Evolutionary conservation across 148 eudicot genomes (phyloP), one percentile per base, ranked within the genome.

Genomic region (Rhododendron simsii): DNA sequence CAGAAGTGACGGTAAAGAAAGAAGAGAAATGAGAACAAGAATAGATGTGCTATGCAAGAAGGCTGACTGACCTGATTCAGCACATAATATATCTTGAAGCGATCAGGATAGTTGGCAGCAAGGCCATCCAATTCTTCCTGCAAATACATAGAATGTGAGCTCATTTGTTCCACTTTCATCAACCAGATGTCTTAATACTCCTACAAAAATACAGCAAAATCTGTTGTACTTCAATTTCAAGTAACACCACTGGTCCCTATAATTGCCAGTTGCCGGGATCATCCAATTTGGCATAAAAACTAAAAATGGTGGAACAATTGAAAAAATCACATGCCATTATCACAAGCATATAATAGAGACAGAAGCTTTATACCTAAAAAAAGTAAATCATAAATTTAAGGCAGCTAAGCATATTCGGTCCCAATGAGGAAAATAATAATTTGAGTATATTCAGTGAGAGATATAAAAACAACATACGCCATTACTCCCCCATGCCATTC

Each of bases 51-150:
- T 11, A 63, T 21, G 21, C 75, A 47, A 30, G 61, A 86, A 67
- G 20, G 21, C 59, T 47, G 87, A 88, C 88, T 63, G 50, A 93
- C 98, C 94, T 93, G 94, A 88, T 96, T 96, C 74, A 96, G 93
- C 35, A 94, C 98, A 55, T 92, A 94, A 87, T 90, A 93, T 37
- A 96, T 71, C 47, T 91, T 90, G 90, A 96, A 96, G 20, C 90
- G 92, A 83, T 87, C 91, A 35, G 98, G 94, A 86, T 93, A 94
- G 71, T 87, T 90, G 79, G 90, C 86, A 65, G 95, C 89, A 84
- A 96, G 92, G 71, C 81, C 78, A 50, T 96, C 96, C 87, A 94
- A 85, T 87, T 96, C 98, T 86, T 94, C 98, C 98, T 96, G 94
- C 84, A 87, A 65, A 78, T 51, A 35, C 41, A 16, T 44, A 63